Base-by-base conservation (phyloP, 129 eudicot genomes). In the Escallonia rubra region DNA sequence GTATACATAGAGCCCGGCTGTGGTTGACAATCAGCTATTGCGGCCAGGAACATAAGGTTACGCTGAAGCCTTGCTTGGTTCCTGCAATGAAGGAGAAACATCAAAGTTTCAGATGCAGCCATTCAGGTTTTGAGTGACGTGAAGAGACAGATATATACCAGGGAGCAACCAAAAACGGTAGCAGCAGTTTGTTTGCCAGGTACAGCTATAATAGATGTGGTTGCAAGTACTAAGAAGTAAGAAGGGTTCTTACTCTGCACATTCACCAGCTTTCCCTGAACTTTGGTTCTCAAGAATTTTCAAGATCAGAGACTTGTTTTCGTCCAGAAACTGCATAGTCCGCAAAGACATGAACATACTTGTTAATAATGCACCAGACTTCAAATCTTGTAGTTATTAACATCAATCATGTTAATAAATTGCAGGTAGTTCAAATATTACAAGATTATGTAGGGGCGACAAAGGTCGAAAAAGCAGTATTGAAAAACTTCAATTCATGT, bases 11-110 rank as follows among this genome's bases (percentile, higher is more conserved):
- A 71, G 49, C 83, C 63, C 56, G 76, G 78, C 59, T 76, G 77
- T 15, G 89, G 86, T 64, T 84, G 89, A 61, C 70, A 74, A 55
- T 84, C 89, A 34, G 89, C 89, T 41, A 84, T 80, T 39, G 89
- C 83, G 48, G 89, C 89, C 72, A 84, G 74, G 66, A 80, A 84
- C 86, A 80, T 77, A n/a, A 84, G 85, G 51, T 84, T 84, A 6
- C 73, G 79, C 46, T 84, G 89, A 57, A 84, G 83, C 69, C 78
- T 66, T 46, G 86, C 78, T 74, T 84, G 89, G 69, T 84, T 69
- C 76, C 89, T 80, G 74, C 58, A 66, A 1, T 12, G 57, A 58
- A 44, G 43, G n/a, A 39, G 41, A 40, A 59, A 10, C 16, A 43
- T 13, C 1, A 7, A 42, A 10, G 6, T 12, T 47, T 54, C 59